Evolutionary conservation across 805 yeast species (phyloP).

Genomic region (Lipomyces spencermartinsiae): DNA sequence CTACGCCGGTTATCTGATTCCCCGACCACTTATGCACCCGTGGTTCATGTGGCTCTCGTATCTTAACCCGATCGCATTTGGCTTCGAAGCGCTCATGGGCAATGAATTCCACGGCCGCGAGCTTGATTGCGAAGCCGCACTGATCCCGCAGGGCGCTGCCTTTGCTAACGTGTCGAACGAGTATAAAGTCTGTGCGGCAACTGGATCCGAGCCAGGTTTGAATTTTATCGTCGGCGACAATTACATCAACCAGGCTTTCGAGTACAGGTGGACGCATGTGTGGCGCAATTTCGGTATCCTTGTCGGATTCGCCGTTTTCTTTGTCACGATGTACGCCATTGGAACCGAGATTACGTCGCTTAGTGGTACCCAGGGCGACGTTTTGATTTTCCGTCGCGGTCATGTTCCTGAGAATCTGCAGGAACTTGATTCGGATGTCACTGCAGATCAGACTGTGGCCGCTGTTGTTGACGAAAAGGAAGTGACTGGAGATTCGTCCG

Average conservation of each 20-base stretch:
- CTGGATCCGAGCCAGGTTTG: conserved; percentile 63
- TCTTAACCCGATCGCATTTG: conserved; percentile 62
- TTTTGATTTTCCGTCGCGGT: conserved; percentile 39
- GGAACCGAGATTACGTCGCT: conserved; percentile 48
- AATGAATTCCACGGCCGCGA: conserved; percentile 67
- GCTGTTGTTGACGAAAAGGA: conserved; percentile 7
- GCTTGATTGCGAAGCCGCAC: conserved; percentile 55
- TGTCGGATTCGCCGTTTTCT: conserved; percentile 57
- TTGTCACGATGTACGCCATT: conserved; percentile 43
- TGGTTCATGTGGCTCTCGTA: conserved; percentile 76
- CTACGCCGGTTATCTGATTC: conserved; percentile 57
- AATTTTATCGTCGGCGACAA: conserved; percentile 62
- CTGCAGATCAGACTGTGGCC: not conserved
- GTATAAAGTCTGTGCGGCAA: conserved; percentile 59
- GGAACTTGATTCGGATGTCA: not conserved
- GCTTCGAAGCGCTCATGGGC: conserved; percentile 67
- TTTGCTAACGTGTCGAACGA: conserved; percentile 52
- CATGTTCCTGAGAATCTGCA: conserved; percentile 22
- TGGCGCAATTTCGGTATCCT: conserved; percentile 84
- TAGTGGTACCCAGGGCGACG: conserved; percentile 45
- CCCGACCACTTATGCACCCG: conserved; percentile 64
- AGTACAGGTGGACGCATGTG: conserved; percentile 61
- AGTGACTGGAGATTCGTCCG: conserved; percentile 36
- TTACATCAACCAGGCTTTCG: conserved; percentile 57
- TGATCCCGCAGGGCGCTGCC: conserved; percentile 66